Evolutionary conservation across 2,329 filamentous ascomycete species (phyloP).

Genomic region (Tympanopsis confertula): DNA sequence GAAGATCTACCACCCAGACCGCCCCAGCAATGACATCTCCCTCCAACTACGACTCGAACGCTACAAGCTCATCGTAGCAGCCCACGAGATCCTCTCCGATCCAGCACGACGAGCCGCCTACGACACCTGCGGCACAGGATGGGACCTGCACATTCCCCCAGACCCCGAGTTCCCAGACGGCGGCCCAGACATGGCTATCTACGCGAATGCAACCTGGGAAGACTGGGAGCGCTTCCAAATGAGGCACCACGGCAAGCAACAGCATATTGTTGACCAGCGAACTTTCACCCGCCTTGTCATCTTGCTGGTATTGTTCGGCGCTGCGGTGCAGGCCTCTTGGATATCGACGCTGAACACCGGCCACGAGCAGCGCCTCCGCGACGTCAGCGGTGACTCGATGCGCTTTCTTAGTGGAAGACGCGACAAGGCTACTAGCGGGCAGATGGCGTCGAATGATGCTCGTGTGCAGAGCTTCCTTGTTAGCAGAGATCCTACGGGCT

Average conservation of each 20-base stretch:
- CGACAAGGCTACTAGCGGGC: neutral
- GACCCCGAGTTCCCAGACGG: neutral
- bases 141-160: neutral
- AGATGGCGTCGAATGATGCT: neutral
- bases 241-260: neutral
- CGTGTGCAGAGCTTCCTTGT: neutral
- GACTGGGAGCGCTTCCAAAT: neutral
- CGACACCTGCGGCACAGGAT: neutral
- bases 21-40: constrained; percentile 13
- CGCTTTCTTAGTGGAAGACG: neutral
- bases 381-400: neutral
- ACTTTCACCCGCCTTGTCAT: neutral
- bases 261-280: neutral
- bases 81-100: constrained; percentile 1
- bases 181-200: neutral
- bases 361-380: neutral
- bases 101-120: neutral
- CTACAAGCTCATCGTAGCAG: neutral
- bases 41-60: neutral
- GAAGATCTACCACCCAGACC: constrained; percentile 91
- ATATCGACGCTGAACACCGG: neutral
- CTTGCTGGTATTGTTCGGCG: neutral
- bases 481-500: neutral
- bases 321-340: constrained; percentile 1
- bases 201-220: constrained; percentile 1